Evolutionary conservation across 352 stramenopile genomes (phyloP).

Genomic region (Elongisporangium undulatum): DNA sequence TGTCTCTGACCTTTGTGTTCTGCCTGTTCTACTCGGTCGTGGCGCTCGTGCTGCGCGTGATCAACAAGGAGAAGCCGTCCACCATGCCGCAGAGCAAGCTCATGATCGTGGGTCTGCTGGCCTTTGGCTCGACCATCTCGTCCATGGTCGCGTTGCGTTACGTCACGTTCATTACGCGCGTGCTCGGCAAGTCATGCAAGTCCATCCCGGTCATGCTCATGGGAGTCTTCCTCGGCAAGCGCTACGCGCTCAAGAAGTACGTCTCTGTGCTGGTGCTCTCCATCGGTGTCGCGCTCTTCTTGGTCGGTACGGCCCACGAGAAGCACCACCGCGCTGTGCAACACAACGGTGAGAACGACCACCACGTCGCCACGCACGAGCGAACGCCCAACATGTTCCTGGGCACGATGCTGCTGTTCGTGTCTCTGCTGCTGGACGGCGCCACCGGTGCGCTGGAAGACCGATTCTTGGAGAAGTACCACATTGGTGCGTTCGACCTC

Average conservation of each 20-base stretch:
- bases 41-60: slow-evolving; percentile 48
- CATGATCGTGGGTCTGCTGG: slow-evolving; percentile 52
- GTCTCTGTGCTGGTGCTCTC: slow-evolving; percentile 72
- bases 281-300: slow-evolving; percentile 69
- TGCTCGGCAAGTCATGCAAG: slow-evolving; percentile 87
- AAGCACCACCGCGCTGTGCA: slow-evolving; percentile 46
- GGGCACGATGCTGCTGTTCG: slow-evolving; percentile 55
- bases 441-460: slow-evolving; percentile 78
- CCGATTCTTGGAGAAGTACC: slow-evolving; percentile 77
- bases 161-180: slow-evolving; percentile 83
- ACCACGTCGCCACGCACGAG: slow-evolving; percentile 30
- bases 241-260: slow-evolving; percentile 80
- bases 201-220: slow-evolving; percentile 85
- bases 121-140: slow-evolving; percentile 76
- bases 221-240: slow-evolving; percentile 68
- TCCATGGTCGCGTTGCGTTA: slow-evolving; percentile 84
- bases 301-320: slow-evolving; percentile 68
- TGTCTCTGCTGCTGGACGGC: slow-evolving; percentile 78
- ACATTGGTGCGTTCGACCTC: slow-evolving; percentile 80
- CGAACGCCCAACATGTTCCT: slow-evolving; percentile 63
- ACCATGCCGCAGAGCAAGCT: slow-evolving; percentile 72
- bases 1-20: slow-evolving; percentile 84
- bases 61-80: slow-evolving; percentile 62
- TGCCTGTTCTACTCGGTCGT: slow-evolving; percentile 72
- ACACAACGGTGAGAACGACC: slow-evolving; percentile 38